phyloP scores from a whole-genome alignment of 805 yeast genomes.

The Barnettozyma siamensis region DNA sequence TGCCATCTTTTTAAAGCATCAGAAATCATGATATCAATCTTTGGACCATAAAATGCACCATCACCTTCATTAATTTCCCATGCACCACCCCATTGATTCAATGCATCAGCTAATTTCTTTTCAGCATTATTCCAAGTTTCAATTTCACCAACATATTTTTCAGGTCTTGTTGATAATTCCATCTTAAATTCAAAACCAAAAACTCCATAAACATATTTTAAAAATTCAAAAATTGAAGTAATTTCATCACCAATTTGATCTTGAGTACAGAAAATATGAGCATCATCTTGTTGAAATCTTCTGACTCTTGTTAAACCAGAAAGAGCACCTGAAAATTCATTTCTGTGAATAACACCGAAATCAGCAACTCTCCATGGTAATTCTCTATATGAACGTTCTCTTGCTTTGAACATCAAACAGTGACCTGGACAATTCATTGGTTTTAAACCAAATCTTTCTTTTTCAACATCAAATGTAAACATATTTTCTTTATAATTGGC shows the following conservation, averaged over 20 bases:
- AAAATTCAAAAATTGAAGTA: slow-evolving; percentile 76
- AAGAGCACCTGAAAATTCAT: slow-evolving; percentile 92
- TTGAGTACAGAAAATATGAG: slow-evolving; percentile 92
- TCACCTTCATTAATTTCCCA: slow-evolving; percentile 98
- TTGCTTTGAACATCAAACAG: slow-evolving; percentile 84
- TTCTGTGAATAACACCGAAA: slow-evolving; percentile 95
- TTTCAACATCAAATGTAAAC: slow-evolving; percentile 96
- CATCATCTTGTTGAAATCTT: slow-evolving; percentile 99
- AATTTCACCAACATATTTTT: slow-evolving; percentile 88
- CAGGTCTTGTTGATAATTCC: slow-evolving; percentile 97
- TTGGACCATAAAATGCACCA: slow-evolving; percentile 95
- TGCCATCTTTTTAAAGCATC: slow-evolving; percentile 96
- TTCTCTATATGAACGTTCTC: slow-evolving; percentile 95
- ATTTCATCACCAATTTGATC: slow-evolving; percentile 89
- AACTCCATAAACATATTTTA: slow-evolving; percentile 78
- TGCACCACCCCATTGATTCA: slow-evolving; percentile 77
- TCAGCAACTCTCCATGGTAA: slow-evolving; percentile 99
- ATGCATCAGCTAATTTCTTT: slow-evolving; percentile 71
- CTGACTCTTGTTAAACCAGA: slow-evolving; percentile 95
- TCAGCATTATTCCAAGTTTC: slow-evolving; percentile 95
- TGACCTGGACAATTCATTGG: slow-evolving; percentile 95
- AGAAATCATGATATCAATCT: slow-evolving; percentile 92
- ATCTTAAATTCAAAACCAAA: slow-evolving; percentile 94
- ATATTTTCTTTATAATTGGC: slow-evolving; percentile 94
- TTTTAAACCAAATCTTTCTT: slow-evolving; percentile 89